These are phyloP conservation scores for Kodamaea suecica DNA, from an alignment of 1,139 yeast species.

Conservation along the genomic window DNA sequence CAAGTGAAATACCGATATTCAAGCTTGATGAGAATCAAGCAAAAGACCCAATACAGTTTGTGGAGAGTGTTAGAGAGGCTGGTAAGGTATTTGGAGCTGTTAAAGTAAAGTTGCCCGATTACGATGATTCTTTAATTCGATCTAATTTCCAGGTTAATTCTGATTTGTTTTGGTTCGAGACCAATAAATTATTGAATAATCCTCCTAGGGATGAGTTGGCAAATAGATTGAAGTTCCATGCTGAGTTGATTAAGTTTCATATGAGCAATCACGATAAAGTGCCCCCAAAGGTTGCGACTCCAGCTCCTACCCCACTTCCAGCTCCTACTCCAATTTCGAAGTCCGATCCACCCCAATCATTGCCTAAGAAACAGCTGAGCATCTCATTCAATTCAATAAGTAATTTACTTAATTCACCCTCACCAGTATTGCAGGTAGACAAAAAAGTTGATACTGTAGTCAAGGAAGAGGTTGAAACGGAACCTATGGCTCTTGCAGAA, in stretches of 20 bases:
- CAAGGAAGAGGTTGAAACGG: conserved; percentile 2
- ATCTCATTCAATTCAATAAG: conserved; percentile 3
- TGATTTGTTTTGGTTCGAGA: conserved; percentile 55
- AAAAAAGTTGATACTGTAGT: not conserved
- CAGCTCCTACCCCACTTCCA: not conserved
- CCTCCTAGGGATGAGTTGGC: conserved; percentile 29
- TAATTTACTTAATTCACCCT: conserved; percentile 10
- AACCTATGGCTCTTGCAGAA: not conserved
- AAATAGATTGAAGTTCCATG: conserved; percentile 30
- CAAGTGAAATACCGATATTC: conserved; percentile 45
- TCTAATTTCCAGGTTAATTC: conserved; percentile 26
- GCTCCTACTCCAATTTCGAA: not conserved
- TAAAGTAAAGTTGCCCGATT: conserved; percentile 57
- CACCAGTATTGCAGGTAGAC: conserved; percentile 3
- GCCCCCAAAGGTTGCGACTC: not conserved
- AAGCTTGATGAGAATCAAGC: conserved; percentile 44
- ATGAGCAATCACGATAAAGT: conserved; percentile 10
- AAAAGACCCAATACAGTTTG: conserved; percentile 49
- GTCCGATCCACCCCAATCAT: not conserved
- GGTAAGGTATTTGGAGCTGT: conserved; percentile 69
- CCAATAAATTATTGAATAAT: conserved; percentile 38
- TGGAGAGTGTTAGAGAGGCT: conserved; percentile 43
- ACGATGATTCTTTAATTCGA: conserved; percentile 40
- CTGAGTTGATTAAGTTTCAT: conserved; percentile 31
- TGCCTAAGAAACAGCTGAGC: not conserved